Conservation (phyloP, 768 basidiomycete species). For the Lepiota brunneoincarnata region DNA sequence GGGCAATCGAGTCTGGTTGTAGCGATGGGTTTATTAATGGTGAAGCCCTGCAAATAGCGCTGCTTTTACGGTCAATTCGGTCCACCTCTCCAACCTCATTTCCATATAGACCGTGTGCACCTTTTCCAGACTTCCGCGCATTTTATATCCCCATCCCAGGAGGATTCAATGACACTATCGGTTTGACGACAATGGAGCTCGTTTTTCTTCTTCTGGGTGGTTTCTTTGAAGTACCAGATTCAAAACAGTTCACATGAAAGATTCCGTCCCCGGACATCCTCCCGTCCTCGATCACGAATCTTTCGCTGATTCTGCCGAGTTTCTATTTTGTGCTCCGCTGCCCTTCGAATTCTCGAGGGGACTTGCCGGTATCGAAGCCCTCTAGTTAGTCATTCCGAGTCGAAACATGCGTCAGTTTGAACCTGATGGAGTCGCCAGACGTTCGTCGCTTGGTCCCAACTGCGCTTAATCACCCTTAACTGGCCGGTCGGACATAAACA, state of each 20-base stretch:
- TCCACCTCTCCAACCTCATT: constrained; percentile 34
- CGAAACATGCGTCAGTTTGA: constrained; percentile 26
- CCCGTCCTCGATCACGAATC: constrained; percentile 29
- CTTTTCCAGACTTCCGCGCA: constrained; percentile 33
- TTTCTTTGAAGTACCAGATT: constrained; percentile 31
- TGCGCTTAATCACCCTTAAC: constrained; percentile 25
- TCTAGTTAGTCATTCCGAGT: constrained; percentile 37
- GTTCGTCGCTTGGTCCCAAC: constrained; percentile 20
- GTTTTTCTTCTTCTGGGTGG: constrained; percentile 27
- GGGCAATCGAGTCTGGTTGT: constrained; percentile 26
- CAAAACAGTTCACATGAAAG: constrained; percentile 29
- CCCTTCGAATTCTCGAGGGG: constrained; percentile 30
- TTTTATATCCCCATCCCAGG: constrained; percentile 28
- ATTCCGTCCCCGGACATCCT: constrained; percentile 31
- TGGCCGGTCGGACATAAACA: constrained; percentile 3
- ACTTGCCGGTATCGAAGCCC: constrained; percentile 37
- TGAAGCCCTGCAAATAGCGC: constrained; percentile 42
- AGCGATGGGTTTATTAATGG: constrained; percentile 39
- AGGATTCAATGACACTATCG: constrained; percentile 24
- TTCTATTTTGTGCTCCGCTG: constrained; percentile 19
- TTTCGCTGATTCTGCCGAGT: constrained; percentile 31
- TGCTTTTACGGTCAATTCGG: constrained; percentile 38
- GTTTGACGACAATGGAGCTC: constrained; percentile 15
- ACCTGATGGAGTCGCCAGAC: constrained; percentile 15
- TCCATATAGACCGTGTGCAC: constrained; percentile 35